These are phyloP conservation scores for Rutstroemia sp. DNA, from an alignment of 2,329 filamentous ascomycete genomes.

Conservation along the genomic window DNA sequence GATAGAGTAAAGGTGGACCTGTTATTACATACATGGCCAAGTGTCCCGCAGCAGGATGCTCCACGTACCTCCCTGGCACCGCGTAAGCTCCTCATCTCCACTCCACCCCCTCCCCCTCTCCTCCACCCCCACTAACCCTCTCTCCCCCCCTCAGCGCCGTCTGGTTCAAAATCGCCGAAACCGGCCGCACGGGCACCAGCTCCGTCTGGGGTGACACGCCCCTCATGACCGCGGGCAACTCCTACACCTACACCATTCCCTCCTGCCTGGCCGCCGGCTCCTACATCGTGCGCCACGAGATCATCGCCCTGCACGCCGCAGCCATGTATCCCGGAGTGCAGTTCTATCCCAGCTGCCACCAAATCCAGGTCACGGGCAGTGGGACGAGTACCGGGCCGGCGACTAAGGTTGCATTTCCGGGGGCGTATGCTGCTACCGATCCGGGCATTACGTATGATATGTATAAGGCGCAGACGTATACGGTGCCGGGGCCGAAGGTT, in stretches of 20 bases:
- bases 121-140: neutral
- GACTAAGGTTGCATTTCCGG: constrained; percentile 37
- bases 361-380: constrained; percentile 40
- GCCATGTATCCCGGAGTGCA: constrained; percentile 25
- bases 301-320: constrained; percentile 41
- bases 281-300: constrained; percentile 48
- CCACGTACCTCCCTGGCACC: constrained; percentile 40
- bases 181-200: constrained; percentile 17
- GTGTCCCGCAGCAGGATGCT: constrained; percentile 43
- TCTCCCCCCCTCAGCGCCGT: neutral
- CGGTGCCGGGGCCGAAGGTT: constrained; percentile 35
- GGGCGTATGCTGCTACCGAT: constrained; percentile 39
- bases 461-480: constrained; percentile 36
- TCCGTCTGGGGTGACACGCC: constrained; percentile 23
- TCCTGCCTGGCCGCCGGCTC: constrained; percentile 44
- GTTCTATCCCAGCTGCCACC: constrained; percentile 29
- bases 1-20: constrained; percentile 35
- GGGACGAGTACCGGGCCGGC: constrained; percentile 35
- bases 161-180: constrained; percentile 43
- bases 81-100: constrained; percentile 22
- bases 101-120: neutral
- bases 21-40: constrained; percentile 53
- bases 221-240: constrained; percentile 31
- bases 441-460: constrained; percentile 31
- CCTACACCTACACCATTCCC: constrained; percentile 43